Conservation (phyloP, 441 rosid genomes). For the Erysimum cheiri region DNA sequence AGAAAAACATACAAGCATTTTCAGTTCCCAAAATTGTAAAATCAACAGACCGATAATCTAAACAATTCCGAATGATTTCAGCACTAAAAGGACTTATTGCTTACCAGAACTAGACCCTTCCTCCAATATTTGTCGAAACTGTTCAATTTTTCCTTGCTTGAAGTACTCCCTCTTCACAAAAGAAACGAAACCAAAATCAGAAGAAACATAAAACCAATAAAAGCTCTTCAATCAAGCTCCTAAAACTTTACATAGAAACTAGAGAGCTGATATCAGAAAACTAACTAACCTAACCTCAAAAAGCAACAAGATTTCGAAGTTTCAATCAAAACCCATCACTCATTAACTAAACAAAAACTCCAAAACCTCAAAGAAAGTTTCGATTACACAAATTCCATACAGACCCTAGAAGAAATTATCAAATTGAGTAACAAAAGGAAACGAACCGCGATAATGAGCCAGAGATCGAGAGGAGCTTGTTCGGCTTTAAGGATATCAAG, state of each 20-base stretch:
- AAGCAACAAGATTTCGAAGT: background rate
- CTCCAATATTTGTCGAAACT: constrained; percentile 91
- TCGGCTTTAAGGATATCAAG: constrained; percentile 99
- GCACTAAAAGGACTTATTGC: background rate
- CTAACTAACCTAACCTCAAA: background rate
- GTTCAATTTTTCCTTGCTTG: constrained; percentile 92
- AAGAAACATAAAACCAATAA: background rate
- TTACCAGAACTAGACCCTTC: constrained; percentile 99
- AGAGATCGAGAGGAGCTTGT: constrained; percentile 97
- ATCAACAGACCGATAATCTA: background rate
- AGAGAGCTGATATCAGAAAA: background rate
- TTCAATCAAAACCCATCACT: constrained; percentile 20
- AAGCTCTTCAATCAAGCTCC: background rate
- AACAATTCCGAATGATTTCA: constrained; percentile 7
- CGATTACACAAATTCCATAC: constrained; percentile 1
- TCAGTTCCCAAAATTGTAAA: background rate
- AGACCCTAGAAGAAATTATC: background rate
- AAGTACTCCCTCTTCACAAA: constrained; percentile 88
- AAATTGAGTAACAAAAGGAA: background rate
- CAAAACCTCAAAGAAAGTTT: background rate
- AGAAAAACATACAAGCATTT: background rate
- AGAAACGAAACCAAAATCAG: constrained; percentile 32
- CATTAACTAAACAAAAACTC: background rate
- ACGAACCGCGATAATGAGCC: constrained; percentile 94
- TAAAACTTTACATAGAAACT: background rate